Evolutionary conservation across 2,329 filamentous ascomycete genomes (phyloP), one percentile per base, ranked within the genome.

Genomic region (Epicoccum sorghinum): DNA sequence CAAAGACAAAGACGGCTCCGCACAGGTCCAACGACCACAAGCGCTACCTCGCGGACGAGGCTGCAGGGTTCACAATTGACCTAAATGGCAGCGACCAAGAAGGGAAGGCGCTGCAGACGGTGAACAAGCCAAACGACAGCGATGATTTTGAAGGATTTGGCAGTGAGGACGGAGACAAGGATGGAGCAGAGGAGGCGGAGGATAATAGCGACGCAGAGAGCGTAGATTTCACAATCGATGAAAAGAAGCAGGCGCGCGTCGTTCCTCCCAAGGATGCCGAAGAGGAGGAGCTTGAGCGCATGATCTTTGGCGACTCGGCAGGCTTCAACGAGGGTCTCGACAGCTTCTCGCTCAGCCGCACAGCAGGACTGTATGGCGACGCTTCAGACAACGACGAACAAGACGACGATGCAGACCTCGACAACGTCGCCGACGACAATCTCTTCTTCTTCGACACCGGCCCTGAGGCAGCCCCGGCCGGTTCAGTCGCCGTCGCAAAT

Each of bases 231-330:
- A 45, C 58, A 14, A 40, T 64, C 27, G 59, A 68, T 13, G 39
- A 59, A 23, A 65, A 70, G 57, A 56, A 58, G 37, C 42, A 57
- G n/a, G 65, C 67, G 41, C 65, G 62, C 53, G 54, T 58, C 7
- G 54, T 66, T 22, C 40, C 66, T 23, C 87, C 89, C 45, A 95
- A 93, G 71, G 91, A 96, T 71, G 87, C 86, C 12, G 87, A 89
- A 47, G 93, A 97, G 73, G 86, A 89, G 68, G 91, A 93, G 71
- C 85, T 97, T 27, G 93, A 97, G 78, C 86, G 87, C 61, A 79
- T 97, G 58, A 89, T 99, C 3, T 90, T 99, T 58, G 95, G 95
- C 50, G 90, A 96, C 76, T 86, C 88, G 41, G 83, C 85, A n/a
- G 90, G 88, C 30, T 98, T 98, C 74, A 84, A 87, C 54, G 82